These are phyloP conservation scores for Amanita thiersii DNA, from an alignment of 768 basidiomycete genomes.

Conservation along the genomic window DNA sequence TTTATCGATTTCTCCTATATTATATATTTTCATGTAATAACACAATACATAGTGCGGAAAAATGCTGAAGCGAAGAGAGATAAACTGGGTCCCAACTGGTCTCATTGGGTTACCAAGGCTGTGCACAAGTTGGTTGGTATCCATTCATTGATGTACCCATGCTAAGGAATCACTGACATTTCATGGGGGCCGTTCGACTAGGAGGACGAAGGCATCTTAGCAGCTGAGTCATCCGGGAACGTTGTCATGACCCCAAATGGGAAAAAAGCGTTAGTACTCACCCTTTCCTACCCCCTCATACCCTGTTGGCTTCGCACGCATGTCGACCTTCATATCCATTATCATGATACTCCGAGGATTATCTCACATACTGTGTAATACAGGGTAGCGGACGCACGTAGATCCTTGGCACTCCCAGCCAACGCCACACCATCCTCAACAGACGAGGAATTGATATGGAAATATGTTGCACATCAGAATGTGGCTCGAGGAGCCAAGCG, in stretches of 20 bases:
- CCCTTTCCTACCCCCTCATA: constrained; percentile 3
- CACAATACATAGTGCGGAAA: constrained; percentile 29
- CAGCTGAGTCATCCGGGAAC: constrained; percentile 24
- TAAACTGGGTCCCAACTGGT: constrained; percentile 41
- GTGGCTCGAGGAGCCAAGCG: constrained; percentile 18
- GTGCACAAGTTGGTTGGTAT: constrained; percentile 33
- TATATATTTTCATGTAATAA: neutral
- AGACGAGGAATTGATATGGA: constrained; percentile 30
- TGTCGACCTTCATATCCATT: no score
- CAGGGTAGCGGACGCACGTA: constrained; percentile 27
- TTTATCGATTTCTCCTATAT: neutral
- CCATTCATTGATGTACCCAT: neutral
- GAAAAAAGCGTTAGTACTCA: constrained; percentile 33
- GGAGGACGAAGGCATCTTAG: constrained; percentile 37
- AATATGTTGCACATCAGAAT: constrained; percentile 23
- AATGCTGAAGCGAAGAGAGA: constrained; percentile 34
- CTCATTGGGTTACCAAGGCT: constrained; percentile 36
- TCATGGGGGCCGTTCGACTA: constrained; percentile 10
- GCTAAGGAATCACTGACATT: neutral
- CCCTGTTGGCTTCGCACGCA: no score
- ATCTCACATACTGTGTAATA: no score
- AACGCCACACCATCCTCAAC: constrained; percentile 17
- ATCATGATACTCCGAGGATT: no score
- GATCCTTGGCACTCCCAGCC: constrained; percentile 18
- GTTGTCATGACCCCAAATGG: constrained; percentile 34